Percentiles rank a stretch among this genome's conserved stretches.
These are phyloP conservation scores for Metrosideros polymorpha DNA, from an alignment of 441 rosid genomes.

Conservation along the genomic window DNA sequence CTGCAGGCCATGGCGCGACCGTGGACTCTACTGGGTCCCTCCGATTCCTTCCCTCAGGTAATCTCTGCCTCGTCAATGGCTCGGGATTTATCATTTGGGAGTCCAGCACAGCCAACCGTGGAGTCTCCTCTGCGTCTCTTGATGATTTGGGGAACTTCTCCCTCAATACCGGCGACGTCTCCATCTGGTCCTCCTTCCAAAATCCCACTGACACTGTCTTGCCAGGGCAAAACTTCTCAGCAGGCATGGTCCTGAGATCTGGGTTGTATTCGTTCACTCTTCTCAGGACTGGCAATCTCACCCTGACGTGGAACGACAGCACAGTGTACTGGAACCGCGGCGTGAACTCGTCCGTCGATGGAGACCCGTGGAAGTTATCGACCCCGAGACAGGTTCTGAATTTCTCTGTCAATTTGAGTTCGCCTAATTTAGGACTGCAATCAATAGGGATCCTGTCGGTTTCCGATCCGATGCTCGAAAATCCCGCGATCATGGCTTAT, in stretches of 20 bases:
- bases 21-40: conserved; percentile 50
- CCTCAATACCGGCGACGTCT: background rate
- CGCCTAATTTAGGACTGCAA: background rate
- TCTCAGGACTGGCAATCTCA: background rate
- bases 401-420: background rate
- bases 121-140: conserved; percentile 40
- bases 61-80: conserved; percentile 46
- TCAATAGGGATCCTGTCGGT: background rate
- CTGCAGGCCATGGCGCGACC: conserved; percentile 9
- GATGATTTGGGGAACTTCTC: conserved; percentile 50
- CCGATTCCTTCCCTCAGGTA: conserved; percentile 29
- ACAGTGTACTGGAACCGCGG: background rate
- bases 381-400: background rate
- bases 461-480: background rate
- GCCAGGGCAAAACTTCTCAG: background rate
- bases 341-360: background rate
- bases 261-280: background rate
- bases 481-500: background rate
- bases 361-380: background rate
- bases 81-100: conserved; percentile 51
- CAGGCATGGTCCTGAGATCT: background rate
- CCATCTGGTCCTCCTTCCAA: conserved; percentile 4
- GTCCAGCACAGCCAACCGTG: conserved; percentile 28
- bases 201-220: background rate
- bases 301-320: background rate